Evolutionary conservation across 371 early-diverging fungal genomes (phyloP), one percentile per base, ranked within the genome.

Genomic region (Saksenaea vasiformis): DNA sequence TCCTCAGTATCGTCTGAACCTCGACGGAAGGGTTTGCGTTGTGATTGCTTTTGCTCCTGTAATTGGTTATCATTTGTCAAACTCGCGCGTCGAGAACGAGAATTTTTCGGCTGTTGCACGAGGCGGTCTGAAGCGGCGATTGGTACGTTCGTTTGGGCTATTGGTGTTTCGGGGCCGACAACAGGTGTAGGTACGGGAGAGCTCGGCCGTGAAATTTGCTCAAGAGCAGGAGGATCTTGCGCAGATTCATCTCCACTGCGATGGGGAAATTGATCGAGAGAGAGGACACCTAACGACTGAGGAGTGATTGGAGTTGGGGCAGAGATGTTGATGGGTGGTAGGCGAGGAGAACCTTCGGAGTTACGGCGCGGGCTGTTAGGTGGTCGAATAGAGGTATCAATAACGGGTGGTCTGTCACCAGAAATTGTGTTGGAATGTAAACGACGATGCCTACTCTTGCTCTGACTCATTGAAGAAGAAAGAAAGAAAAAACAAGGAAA

Each of bases 311-410:
- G 64, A 5, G 72, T 61, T 38, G 70, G 70, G 14, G 58, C 65
- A 62, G 65, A 70, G 31, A 70, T 64, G 63, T 66, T 70, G 43
- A 70, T 66, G 43, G 66, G 66, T n/a, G 70, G 55, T 19, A 62
- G 56, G 27, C 62, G 56, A 41, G 63, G 63, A 3, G 70, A 66
- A 53, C 70, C 70, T 51, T 70, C 70, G 19, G 65, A 64, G 41
- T 66, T 70, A 22, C 70, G 66, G 13, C 70, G 65, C 26, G 56
- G 39, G 27, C 63, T 31, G 19, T 26, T 54, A 31, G 58, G 57
- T 19, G 61, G 35, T 31, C 51, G 39, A 47, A 58, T 34, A 5
- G 39, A 14, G 11, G 65, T 69, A 38, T 66, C 70, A 24, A 64
- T 56, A 37, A 57, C 43, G n/a, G 60, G 60, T 19, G 62, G 63